phyloP scores from a whole-genome alignment of 2,329 filamentous ascomycete species.

The Zalaria sp. region DNA sequence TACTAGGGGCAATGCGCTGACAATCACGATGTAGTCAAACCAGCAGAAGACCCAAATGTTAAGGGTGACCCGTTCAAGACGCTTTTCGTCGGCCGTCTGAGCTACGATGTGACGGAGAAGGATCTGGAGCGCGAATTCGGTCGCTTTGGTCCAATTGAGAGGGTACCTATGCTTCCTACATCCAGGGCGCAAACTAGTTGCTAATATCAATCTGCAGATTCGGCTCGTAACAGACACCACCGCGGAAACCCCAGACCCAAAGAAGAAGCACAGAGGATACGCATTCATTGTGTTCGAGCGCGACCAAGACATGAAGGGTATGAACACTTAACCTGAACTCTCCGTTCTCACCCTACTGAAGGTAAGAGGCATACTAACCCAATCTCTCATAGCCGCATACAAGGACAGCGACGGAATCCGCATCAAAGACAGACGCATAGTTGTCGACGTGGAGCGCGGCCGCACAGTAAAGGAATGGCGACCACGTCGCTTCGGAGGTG shows the following conservation, averaged over 20 bases:
- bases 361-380: background rate
- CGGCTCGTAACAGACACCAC: slow-evolving; percentile 56
- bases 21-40: slow-evolving; percentile 47
- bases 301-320: slow-evolving; percentile 99
- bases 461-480: slow-evolving; percentile 90
- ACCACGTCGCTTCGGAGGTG: slow-evolving; percentile 80
- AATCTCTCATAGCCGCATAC: slow-evolving; percentile 59
- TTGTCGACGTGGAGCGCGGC: slow-evolving; percentile 92
- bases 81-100: slow-evolving; percentile 78
- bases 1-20: slow-evolving; percentile 34
- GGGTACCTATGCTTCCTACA: slow-evolving; percentile 46
- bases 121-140: slow-evolving; percentile 91
- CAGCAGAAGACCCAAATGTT: slow-evolving; percentile 72
- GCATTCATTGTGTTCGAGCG: slow-evolving; percentile 94
- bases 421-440: slow-evolving; percentile 82
- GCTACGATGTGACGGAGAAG: slow-evolving; percentile 76
- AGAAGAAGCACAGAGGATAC: slow-evolving; percentile 71
- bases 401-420: slow-evolving; percentile 76
- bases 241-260: slow-evolving; percentile 17
- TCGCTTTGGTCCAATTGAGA: slow-evolving; percentile 85
- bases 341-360: slow-evolving; percentile 16
- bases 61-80: slow-evolving; percentile 92
- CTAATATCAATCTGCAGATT: slow-evolving; percentile 42
- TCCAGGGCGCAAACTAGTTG: background rate
- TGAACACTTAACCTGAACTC: slow-evolving; percentile 12